Evolutionary conservation across 495 filamentous ascomycete species (phyloP).

Genomic region (Neurospora sp.): DNA sequence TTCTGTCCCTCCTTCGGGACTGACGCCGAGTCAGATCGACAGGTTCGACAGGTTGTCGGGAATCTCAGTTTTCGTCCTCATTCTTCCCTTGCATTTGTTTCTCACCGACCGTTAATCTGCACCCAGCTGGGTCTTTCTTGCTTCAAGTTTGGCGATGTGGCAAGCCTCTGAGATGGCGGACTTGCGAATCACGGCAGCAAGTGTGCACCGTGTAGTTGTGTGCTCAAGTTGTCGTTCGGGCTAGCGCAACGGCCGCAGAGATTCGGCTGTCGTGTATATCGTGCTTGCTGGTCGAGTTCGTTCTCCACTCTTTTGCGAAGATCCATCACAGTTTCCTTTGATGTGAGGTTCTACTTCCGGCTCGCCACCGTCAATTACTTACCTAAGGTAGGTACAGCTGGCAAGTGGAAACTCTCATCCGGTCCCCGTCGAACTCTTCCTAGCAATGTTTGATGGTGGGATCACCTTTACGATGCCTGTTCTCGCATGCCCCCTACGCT

Average conservation of each 20-base stretch:
- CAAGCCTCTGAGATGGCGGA: neutral
- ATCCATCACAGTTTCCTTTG: neutral
- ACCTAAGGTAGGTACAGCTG: neutral
- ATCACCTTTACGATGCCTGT: neutral
- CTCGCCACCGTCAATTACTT: neutral
- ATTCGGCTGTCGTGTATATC: neutral
- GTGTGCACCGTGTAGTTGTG: neutral
- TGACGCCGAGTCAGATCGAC: neutral
- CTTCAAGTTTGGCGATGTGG: neutral
- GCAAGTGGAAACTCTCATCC: neutral
- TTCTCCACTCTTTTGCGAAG: neutral
- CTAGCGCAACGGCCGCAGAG: neutral
- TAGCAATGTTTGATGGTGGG: neutral
- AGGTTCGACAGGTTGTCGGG: neutral
- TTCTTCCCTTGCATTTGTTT: neutral
- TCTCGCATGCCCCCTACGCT: neutral
- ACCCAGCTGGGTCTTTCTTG: neutral
- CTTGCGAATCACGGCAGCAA: neutral
- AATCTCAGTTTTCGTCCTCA: constrained; percentile 1
- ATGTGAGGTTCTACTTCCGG: neutral
- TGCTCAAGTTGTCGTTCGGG: neutral
- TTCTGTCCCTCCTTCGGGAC: neutral
- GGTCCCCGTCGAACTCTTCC: neutral
- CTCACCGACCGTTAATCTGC: neutral
- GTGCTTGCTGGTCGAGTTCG: neutral